These are phyloP conservation scores for Saccharata proteae DNA, from an alignment of 2,329 filamentous ascomycete species.

Conservation along the genomic window DNA sequence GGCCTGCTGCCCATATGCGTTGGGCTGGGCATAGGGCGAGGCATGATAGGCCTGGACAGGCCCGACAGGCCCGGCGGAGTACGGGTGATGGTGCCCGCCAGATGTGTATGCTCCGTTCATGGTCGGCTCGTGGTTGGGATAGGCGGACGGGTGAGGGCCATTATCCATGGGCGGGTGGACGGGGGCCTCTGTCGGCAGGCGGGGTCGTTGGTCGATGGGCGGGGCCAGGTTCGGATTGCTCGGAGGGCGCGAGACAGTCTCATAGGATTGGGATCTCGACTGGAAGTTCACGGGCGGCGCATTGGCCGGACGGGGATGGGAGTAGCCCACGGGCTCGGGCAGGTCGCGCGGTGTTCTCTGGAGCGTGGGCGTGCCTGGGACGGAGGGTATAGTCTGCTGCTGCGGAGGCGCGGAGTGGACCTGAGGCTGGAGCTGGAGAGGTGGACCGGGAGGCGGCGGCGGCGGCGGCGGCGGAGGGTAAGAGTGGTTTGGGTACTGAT, in stretches of 20 bases:
- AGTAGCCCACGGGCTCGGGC: constrained; percentile 7
- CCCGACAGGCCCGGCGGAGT: constrained; percentile 17
- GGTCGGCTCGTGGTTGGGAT: constrained; percentile 20
- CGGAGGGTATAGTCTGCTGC: no score
- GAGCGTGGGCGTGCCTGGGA: constrained; percentile 6
- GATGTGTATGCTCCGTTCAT: constrained; percentile 21
- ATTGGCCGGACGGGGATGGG: constrained; percentile 16
- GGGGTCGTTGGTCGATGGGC: constrained; percentile 8
- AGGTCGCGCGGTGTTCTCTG: constrained; percentile 7
- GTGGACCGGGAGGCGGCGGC: no score
- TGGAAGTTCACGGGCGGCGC: constrained; percentile 19
- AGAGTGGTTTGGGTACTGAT: no score
- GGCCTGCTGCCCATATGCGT: constrained; percentile 16
- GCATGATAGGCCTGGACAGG: constrained; percentile 11
- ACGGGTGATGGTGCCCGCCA: constrained; percentile 20
- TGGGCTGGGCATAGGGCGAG: constrained; percentile 18
- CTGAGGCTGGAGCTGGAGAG: constrained; percentile 7
- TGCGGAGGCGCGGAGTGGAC: no score
- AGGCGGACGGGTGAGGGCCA: constrained; percentile 20
- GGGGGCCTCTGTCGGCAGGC: constrained; percentile 12
- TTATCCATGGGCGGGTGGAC: constrained; percentile 25
- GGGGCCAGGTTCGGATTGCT: constrained; percentile 17
- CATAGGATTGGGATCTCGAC: constrained; percentile 18
- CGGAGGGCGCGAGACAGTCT: constrained; percentile 21
- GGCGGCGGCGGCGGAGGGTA: constrained; percentile 8